phyloP scores from a whole-genome alignment of 768 basidiomycete species.

The Boletales sp. region DNA sequence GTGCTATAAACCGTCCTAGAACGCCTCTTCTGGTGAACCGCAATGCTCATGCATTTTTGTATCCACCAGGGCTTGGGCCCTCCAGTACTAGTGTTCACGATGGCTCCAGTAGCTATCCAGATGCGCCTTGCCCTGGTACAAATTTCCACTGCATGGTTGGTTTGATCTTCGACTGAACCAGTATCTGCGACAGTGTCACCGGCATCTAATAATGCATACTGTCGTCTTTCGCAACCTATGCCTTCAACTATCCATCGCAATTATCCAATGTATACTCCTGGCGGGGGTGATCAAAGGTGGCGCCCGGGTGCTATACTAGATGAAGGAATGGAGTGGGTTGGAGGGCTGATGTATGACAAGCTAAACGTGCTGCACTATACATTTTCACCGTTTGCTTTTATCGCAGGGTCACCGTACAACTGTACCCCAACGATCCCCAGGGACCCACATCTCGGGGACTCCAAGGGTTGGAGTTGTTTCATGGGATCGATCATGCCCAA shows the following conservation, averaged over 20 bases:
- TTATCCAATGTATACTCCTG: conserved; percentile 73
- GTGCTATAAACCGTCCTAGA: conserved; percentile 56
- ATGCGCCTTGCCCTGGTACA: conserved; percentile 10
- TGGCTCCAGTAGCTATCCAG: not conserved
- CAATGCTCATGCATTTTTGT: conserved; percentile 66
- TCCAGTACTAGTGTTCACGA: conserved; percentile 13
- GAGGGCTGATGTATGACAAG: conserved; percentile 56
- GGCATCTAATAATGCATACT: conserved; percentile 27
- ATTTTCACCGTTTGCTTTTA: conserved; percentile 8
- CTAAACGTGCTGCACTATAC: not conserved
- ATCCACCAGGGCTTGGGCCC: conserved; percentile 60
- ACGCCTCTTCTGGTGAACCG: conserved; percentile 56
- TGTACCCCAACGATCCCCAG: conserved; percentile 43
- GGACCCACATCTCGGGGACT: conserved; percentile 35
- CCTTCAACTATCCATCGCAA: conserved; percentile 53
- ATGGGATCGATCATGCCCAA: conserved; percentile 48
- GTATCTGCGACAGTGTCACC: not conserved
- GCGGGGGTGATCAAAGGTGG: conserved; percentile 69
- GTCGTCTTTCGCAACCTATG: conserved; percentile 50
- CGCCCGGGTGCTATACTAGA: conserved; percentile 48
- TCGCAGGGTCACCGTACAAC: conserved; percentile 58
- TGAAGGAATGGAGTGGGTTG: conserved; percentile 69
- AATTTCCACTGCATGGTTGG: not conserved
- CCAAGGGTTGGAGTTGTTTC: conserved; percentile 48
- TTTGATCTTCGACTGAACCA: not conserved